Evolutionary conservation across 148 eudicot genomes (phyloP), one percentile per base, ranked within the genome.

Genomic region (Linanthus parryae): DNA sequence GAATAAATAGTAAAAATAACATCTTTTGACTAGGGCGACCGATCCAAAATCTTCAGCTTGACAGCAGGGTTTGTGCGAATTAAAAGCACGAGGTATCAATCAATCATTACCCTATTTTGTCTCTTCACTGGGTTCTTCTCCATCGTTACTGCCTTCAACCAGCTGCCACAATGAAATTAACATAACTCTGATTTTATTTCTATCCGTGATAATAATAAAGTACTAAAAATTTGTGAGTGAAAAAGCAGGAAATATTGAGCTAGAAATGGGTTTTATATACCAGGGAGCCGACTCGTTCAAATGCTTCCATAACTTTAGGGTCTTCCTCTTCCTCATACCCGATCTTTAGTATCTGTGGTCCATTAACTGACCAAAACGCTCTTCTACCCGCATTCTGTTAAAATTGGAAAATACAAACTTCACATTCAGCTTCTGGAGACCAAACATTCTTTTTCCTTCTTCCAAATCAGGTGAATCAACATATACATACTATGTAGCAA

Each of bases 331-430:
- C 85, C 72, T 77, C 96, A n/a, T 87, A 92, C 16, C 99, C 99
- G 16, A 92, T 23, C 73, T 92, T 90, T 50, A 92, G 80, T 73
- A 92, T 88, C 53, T 83, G 69, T 15, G 96, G 94, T 57, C 99
- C 99, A 61, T 84, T 87, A 14, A 92, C 74, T 0, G 99, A 92
- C 99, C 99, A 92, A 50, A 92, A 81, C 23, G 96, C 94, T 67
- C 96, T 81, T 57, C 95, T 69, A 17, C 99, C 99, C 33, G 85
- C 96, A 29, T 80, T 96, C 99, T 92, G 73, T 48, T n/a, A 43
- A 37, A 56, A 18, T 16, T 7, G 8, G 20, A 38, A 29, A 35
- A 26, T 51, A 34, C 22, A 22, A 5, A 43, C 27, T 52, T 13
- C 8, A 21, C 24, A 34, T 8, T 33, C 29, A 8, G 15, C 11